These are phyloP conservation scores for Theobroma cacao DNA, from an alignment of 345 rosid species.

Conservation along the genomic window DNA sequence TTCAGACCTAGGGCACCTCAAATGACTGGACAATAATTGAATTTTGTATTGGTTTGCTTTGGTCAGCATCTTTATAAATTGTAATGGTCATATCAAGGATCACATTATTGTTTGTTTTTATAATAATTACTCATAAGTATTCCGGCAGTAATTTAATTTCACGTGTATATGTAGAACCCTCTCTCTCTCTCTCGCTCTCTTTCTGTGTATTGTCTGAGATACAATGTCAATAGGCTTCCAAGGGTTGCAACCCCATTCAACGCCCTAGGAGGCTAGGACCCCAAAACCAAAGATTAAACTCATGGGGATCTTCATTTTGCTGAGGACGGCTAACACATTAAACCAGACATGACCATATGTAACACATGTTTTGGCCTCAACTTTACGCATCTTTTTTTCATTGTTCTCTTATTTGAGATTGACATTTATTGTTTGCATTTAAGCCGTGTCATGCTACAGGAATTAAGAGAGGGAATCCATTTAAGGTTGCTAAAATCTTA, in stretches of 20 bases:
- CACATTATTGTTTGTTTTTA: constrained; percentile 6
- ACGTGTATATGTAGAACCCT: no score
- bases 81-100: background rate
- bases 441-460: background rate
- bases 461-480: background rate
- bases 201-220: background rate
- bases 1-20: background rate
- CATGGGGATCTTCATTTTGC: background rate
- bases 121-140: background rate
- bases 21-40: background rate
- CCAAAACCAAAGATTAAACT: background rate
- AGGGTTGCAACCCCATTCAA: no score
- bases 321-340: background rate
- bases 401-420: background rate
- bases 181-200: no score
- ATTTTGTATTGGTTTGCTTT: background rate
- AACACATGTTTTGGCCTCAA: background rate
- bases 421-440: background rate
- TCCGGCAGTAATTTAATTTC: no score
- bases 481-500: background rate
- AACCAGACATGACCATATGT: background rate
- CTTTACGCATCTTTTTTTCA: background rate
- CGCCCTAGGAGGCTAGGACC: no score
- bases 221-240: background rate
- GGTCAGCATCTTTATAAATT: background rate